phyloP scores from a whole-genome alignment of 805 yeast species.

The Pichia scutulata region DNA sequence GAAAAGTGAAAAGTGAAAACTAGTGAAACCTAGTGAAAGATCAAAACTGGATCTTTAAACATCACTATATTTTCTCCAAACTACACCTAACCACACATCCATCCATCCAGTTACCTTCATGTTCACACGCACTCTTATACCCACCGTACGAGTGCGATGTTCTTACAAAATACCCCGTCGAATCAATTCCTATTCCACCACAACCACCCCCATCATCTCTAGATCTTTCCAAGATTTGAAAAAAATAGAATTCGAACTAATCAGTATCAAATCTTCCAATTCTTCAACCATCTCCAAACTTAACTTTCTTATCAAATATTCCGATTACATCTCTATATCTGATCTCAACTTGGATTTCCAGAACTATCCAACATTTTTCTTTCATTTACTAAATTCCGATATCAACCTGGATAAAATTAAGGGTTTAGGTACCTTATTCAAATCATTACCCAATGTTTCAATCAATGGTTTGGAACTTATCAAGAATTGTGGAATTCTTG shows the following conservation, averaged over 20 bases:
- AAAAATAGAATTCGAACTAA: background rate
- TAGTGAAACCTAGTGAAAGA: no score
- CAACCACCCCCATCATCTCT: background rate
- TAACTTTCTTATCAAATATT: background rate
- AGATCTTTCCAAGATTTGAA: background rate
- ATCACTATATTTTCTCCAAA: no score
- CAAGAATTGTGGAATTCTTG: conserved; percentile 12
- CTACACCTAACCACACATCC: no score
- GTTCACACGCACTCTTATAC: background rate
- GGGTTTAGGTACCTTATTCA: conserved; percentile 5
- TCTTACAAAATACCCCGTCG: background rate
- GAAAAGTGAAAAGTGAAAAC: no score
- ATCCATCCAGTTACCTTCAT: no score
- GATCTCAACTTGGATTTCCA: conserved; percentile 3
- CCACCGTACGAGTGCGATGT: background rate
- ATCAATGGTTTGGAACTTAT: background rate
- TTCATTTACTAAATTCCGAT: background rate
- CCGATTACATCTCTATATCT: background rate
- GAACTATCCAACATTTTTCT: background rate
- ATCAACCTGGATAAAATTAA: conserved; percentile 1
- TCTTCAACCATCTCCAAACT: background rate
- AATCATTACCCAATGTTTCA: background rate
- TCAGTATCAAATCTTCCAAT: background rate
- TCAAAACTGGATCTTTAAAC: no score
- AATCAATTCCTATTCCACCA: background rate